Conservation (phyloP, 257 asterid species). For the Solanum etuberosum region DNA sequence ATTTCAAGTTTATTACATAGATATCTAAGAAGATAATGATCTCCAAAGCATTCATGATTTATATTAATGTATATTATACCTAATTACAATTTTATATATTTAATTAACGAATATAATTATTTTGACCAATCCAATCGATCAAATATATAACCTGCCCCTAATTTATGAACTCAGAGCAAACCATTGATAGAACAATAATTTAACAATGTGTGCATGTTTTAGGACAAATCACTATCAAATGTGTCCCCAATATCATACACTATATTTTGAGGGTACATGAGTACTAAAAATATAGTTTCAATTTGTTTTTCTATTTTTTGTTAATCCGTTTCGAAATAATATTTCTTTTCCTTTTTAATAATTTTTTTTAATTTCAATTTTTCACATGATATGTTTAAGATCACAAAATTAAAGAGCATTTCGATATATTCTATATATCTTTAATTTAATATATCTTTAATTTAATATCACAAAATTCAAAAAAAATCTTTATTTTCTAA, state of each 20-base stretch:
- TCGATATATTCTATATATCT: not conserved
- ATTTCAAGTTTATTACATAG: too few species aligned
- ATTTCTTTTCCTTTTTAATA: not conserved
- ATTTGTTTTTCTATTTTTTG: not conserved
- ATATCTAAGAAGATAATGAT: too few species aligned
- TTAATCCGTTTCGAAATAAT: not conserved
- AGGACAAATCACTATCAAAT: not conserved
- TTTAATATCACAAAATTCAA: too few species aligned
- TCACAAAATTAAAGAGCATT: not conserved
- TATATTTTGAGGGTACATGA: not conserved
- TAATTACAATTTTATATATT: not conserved
- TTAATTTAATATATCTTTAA: too few species aligned
- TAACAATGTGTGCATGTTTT: not conserved
- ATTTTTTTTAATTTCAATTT: not conserved
- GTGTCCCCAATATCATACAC: not conserved
- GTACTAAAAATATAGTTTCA: not conserved
- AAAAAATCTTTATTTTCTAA: too few species aligned
- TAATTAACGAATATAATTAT: not conserved
- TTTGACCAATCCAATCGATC: not conserved
- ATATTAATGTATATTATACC: not conserved
- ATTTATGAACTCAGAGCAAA: not conserved
- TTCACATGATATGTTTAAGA: not conserved
- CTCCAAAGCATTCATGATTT: not conserved
- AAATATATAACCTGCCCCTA: not conserved
- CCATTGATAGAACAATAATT: not conserved